These are phyloP conservation scores for Geum urbanum DNA, from an alignment of 306 rosid genomes.

Conservation along the genomic window DNA sequence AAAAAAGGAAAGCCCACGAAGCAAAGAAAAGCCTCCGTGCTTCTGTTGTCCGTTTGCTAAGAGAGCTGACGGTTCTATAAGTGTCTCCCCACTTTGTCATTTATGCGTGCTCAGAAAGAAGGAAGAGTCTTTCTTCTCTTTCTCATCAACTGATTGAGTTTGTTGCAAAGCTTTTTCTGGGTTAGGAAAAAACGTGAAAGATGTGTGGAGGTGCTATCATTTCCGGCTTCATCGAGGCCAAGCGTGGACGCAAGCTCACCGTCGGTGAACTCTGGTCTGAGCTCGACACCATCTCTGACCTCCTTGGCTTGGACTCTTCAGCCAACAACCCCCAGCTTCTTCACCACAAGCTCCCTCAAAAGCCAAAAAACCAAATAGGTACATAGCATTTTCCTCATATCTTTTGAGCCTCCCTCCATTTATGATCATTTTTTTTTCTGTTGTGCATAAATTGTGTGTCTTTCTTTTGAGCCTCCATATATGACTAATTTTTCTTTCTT, in stretches of 20 bases:
- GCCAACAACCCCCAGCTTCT: not conserved
- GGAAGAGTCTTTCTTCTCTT: not conserved
- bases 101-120: not conserved
- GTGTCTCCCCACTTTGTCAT: not conserved
- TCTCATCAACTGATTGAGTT: not conserved
- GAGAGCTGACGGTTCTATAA: slow-evolving; percentile 25
- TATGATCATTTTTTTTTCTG: not conserved
- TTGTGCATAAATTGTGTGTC: not conserved
- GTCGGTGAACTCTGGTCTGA: slow-evolving; percentile 55
- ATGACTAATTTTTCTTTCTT: not conserved
- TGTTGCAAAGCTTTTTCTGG: not conserved
- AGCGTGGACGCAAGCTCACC: slow-evolving; percentile 42
- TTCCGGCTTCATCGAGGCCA: slow-evolving; percentile 53
- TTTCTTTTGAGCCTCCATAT: too few species aligned
- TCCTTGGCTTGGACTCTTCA: slow-evolving; percentile 41
- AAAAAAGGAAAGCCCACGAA: slow-evolving; percentile 3
- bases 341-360: slow-evolving; percentile 4
- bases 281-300: slow-evolving; percentile 53
- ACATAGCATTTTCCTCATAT: not conserved
- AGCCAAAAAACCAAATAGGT: slow-evolving; percentile 15
- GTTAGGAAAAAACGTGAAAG: not conserved
- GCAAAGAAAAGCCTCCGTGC: not conserved
- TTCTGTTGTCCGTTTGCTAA: slow-evolving; percentile 15
- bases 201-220: slow-evolving; percentile 98
- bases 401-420: not conserved